A percentile compares a stretch with the other conserved stretches of the same genome.
phyloP scores from a whole-genome alignment of 108 stramenopile species.

The Cyclotella baltica region DNA sequence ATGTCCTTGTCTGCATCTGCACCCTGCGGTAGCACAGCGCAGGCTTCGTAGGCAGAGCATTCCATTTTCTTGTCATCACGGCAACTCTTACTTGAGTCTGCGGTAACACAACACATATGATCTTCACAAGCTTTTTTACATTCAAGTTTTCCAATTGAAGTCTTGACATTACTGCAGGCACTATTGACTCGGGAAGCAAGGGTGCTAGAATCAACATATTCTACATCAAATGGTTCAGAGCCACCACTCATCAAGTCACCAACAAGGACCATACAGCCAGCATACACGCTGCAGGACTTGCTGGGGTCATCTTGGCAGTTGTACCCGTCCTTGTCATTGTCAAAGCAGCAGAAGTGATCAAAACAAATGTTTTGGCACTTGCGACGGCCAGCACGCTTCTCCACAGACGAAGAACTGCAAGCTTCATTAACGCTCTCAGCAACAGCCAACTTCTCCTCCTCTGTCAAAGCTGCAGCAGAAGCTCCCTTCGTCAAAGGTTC shows the following conservation, averaged over 20 bases:
- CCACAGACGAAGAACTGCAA: conserved; percentile 13
- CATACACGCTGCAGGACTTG: conserved; percentile 27
- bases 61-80: background rate
- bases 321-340: conserved; percentile 20
- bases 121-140: conserved; percentile 13
- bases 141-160: conserved; percentile 15
- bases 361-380: conserved; percentile 41
- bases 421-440: conserved; percentile 22
- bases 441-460: conserved; percentile 25
- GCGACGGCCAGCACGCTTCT: conserved; percentile 6
- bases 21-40: background rate
- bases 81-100: conserved; percentile 7
- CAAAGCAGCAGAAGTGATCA: conserved; percentile 46
- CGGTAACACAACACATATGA: conserved; percentile 11
- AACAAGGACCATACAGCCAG: conserved; percentile 20
- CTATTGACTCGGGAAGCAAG: background rate
- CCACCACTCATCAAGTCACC: conserved; percentile 5
- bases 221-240: background rate
- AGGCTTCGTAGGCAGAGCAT: conserved; percentile 8
- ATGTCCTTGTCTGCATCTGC: background rate
- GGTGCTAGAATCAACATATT: background rate
- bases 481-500: background rate
- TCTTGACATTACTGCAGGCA: conserved; percentile 17
- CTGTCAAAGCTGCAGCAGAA: conserved; percentile 1
- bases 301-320: conserved; percentile 34